These are phyloP conservation scores for Diplodia corticola DNA, from an alignment of 2,329 filamentous ascomycete genomes.

Conservation along the genomic window DNA sequence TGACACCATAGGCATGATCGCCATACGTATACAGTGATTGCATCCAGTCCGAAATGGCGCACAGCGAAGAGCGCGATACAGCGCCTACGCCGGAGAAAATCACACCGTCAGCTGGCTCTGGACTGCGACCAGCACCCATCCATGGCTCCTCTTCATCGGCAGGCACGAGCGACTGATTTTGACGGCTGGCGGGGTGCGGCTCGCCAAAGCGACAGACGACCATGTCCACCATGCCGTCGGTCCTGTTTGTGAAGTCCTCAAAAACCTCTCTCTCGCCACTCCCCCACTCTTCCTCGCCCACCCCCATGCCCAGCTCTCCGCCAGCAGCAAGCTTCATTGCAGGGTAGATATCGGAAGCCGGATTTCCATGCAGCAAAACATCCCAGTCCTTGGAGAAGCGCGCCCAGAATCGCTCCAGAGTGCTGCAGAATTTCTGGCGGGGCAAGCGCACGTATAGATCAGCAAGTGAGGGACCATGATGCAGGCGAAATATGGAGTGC, in stretches of 20 bases:
- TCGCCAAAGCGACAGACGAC: conserved; percentile 84
- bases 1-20: conserved; percentile 79
- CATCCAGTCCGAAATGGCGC: conserved; percentile 80
- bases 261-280: conserved; percentile 92
- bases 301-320: conserved; percentile 88
- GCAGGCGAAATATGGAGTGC: conserved; percentile 80
- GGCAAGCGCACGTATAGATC: conserved; percentile 66
- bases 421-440: conserved; percentile 67
- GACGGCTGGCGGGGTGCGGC: conserved; percentile 35
- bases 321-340: conserved; percentile 86
- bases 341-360: conserved; percentile 73
- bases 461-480: conserved; percentile 76
- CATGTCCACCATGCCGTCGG: conserved; percentile 83
- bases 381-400: conserved; percentile 71
- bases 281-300: conserved; percentile 92
- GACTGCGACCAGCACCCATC: conserved; percentile 71
- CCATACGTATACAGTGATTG: conserved; percentile 85
- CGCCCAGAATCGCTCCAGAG: conserved; percentile 81
- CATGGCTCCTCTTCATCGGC: conserved; percentile 51
- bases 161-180: conserved; percentile 24
- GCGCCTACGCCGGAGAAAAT: conserved; percentile 81
- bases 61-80: conserved; percentile 69
- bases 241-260: conserved; percentile 78
- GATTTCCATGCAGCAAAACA: conserved; percentile 86
- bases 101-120: conserved; percentile 74